phyloP scores from a whole-genome alignment of 2,329 filamentous ascomycete species.

The Fusarium stilboides region DNA sequence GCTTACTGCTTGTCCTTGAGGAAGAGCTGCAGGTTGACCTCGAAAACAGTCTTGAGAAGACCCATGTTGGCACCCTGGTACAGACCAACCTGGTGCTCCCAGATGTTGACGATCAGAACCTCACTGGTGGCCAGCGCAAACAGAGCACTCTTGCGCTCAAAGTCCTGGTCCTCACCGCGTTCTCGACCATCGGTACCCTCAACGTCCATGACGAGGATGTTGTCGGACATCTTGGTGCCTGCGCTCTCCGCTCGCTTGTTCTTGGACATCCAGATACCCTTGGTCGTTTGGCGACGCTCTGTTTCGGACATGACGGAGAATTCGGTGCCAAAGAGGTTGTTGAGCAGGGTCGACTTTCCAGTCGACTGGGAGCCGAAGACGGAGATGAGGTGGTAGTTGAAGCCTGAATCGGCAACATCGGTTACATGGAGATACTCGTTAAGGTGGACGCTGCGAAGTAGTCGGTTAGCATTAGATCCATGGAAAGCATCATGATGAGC shows the following conservation, averaged over 20 bases:
- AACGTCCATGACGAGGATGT: constrained; percentile 99
- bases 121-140: constrained; percentile 98
- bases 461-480: constrained; percentile 27
- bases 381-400: constrained; percentile 99
- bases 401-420: constrained; percentile 87
- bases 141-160: constrained; percentile 97
- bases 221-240: constrained; percentile 85
- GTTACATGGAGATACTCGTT: constrained; percentile 86
- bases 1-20: constrained; percentile 92
- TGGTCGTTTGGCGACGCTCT: constrained; percentile 95
- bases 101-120: constrained; percentile 98
- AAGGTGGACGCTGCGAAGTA: constrained; percentile 74
- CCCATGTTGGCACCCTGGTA: constrained; percentile 99
- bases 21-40: constrained; percentile 97
- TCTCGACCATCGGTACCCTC: constrained; percentile 98
- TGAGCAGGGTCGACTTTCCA: constrained; percentile 96
- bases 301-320: constrained; percentile 99
- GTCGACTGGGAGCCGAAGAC: constrained; percentile 99
- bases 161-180: constrained; percentile 97
- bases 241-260: constrained; percentile 79
- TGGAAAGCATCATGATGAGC: constrained; percentile 18
- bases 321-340: constrained; percentile 93
- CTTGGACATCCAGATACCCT: constrained; percentile 99
- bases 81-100: constrained; percentile 98
- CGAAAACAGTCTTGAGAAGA: constrained; percentile 97